Evolutionary conservation across 2,329 filamentous ascomycete genomes (phyloP), one percentile per base, ranked within the genome.

Genomic region (Whalleya microplaca): DNA sequence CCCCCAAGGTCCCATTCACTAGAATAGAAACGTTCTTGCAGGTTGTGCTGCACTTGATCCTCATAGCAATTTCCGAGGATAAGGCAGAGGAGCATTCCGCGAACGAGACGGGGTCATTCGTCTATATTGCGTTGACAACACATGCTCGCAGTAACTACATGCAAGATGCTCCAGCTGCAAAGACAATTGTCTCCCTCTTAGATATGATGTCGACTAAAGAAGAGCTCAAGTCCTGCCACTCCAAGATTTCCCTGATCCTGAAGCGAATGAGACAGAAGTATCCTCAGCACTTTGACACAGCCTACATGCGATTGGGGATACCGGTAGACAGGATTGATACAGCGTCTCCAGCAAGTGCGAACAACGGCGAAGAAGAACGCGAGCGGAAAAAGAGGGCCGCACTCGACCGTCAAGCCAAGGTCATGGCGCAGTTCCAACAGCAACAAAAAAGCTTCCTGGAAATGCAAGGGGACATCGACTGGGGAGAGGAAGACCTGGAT

Each of bases 381-480:
- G 90, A 94, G 72, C 79, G 86, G 58, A 96, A 94, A 78, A 99
- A 97, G 80, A 90, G 90, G 73, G 91, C 94, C 50, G 95, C 95
- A 0, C 76, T 93, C 41, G 94, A 92, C 66, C 86, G 95, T 20
- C 93, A 98, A 73, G 93, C 93, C 1, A 90, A 87, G 68, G 92
- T 99, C 29, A 97, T 99, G 93, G 95, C 93, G 1, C 92, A 97
- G 70, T 97, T 99, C 75, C 95, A 98, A 72, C 90, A 96, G 70
- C 94, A 99, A 70, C 96, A 98, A 71, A 94, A 96, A 75, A 95
- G 86, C 67, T 99, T 99, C 75, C 78, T 99, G 76, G 89, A 91
- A 54, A 95, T 89, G 62, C 93, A 97, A 72, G 89, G 85, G n/a
- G 82, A 87, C 42, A 84, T 96, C 58, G 90, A 96, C 72, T 96